Conservation (phyloP, 257 asterid genomes). For the Oldenlandia corymbosa region DNA sequence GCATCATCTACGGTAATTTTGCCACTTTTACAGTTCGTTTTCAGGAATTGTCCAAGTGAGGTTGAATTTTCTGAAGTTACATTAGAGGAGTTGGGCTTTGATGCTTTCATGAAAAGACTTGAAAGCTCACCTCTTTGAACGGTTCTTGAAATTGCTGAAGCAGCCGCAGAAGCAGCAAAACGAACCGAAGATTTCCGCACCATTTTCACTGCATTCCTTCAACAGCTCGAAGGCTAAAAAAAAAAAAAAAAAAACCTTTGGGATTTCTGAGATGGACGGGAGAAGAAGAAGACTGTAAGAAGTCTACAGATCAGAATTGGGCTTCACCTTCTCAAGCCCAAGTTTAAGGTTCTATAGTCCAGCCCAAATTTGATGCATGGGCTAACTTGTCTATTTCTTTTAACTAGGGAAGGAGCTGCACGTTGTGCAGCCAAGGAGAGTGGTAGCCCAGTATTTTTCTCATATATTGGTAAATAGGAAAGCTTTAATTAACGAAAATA, state of each 20-base stretch:
- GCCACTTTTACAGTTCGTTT: constrained; percentile 15
- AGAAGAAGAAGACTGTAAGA: neutral
- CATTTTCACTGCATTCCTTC: constrained; percentile 19
- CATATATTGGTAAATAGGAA: too few relatives aligned
- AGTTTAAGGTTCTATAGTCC: too few relatives aligned
- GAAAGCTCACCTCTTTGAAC: constrained; percentile 29
- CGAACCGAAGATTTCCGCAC: constrained; percentile 27
- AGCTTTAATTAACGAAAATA: too few relatives aligned
- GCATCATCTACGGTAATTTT: constrained; percentile 27
- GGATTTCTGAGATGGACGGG: neutral
- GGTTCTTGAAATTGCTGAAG: constrained; percentile 17
- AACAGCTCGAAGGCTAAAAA: too few relatives aligned
- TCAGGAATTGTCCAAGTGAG: constrained; percentile 24
- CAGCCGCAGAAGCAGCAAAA: constrained; percentile 21
- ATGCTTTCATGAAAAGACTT: constrained; percentile 18
- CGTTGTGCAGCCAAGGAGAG: too few relatives aligned
- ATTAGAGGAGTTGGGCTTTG: neutral
- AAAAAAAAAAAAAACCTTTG: too few relatives aligned
- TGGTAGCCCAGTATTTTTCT: too few relatives aligned
- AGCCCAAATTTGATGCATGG: too few relatives aligned
- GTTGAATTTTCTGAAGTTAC: constrained; percentile 11
- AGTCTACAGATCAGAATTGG: neutral
- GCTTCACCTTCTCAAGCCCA: too few relatives aligned
- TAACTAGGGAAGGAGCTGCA: too few relatives aligned
- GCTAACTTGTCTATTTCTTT: too few relatives aligned